phyloP scores from a whole-genome alignment of 169 alveolate species.

The Eimeria tenella region DNA sequence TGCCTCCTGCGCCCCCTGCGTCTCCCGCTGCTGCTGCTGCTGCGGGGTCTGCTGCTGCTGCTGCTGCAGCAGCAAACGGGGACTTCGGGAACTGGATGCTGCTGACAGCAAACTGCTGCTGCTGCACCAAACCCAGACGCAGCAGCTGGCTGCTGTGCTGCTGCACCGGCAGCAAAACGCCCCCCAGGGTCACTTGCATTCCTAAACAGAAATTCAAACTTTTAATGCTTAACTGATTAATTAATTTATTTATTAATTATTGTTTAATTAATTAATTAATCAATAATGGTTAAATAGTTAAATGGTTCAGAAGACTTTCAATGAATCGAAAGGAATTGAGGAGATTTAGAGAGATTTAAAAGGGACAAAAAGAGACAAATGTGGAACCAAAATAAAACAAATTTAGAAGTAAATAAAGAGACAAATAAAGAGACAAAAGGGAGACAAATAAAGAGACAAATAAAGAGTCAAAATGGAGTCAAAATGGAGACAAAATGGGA shows the following conservation, averaged over 20 bases:
- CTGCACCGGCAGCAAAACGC: conserved; percentile 62
- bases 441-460: background rate
- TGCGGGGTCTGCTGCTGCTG: background rate
- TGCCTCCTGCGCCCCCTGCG: background rate
- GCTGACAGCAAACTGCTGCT: conserved; percentile 10
- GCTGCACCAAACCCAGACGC: conserved; percentile 47
- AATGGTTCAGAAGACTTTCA: too few species aligned
- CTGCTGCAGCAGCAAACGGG: background rate
- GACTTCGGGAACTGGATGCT: background rate
- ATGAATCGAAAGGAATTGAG: too few species aligned
- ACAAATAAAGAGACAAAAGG: background rate
- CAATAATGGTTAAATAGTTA: too few species aligned
- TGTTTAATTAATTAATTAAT: too few species aligned
- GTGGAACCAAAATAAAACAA: background rate
- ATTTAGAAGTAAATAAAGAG: background rate
- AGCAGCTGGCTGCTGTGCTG: conserved; percentile 42
- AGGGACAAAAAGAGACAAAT: background rate
- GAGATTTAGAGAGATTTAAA: too few species aligned
- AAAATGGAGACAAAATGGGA: background rate
- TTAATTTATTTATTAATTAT: background rate
- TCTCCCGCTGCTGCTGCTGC: background rate
- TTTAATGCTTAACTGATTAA: background rate
- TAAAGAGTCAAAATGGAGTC: background rate
- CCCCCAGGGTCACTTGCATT: conserved; percentile 58
- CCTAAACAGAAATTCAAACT: background rate